phyloP scores from a whole-genome alignment of 1,284 basidiomycete genomes.

The Chondrostereum purpureum region DNA sequence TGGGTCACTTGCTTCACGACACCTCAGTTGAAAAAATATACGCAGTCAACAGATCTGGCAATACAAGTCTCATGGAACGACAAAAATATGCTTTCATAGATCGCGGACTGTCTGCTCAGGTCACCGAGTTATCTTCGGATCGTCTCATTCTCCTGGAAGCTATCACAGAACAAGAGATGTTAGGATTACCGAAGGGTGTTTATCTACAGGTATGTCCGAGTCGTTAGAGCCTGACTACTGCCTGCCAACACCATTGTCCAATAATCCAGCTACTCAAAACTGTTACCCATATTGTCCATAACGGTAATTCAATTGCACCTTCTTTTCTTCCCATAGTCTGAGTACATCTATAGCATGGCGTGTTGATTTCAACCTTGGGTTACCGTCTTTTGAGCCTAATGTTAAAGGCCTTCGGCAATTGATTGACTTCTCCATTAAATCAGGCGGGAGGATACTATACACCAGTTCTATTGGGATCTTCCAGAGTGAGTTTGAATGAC shows the following conservation, averaged over 20 bases:
- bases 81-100: slow-evolving; percentile 12
- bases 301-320: slow-evolving; percentile 23
- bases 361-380: slow-evolving; percentile 19
- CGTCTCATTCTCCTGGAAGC: slow-evolving; percentile 18
- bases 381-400: slow-evolving; percentile 25
- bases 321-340: slow-evolving; percentile 19
- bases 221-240: too few relatives aligned
- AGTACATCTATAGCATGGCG: slow-evolving; percentile 16
- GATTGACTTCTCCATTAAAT: slow-evolving; percentile 26
- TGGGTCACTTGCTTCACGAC: not conserved
- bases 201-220: slow-evolving; percentile 12
- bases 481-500: slow-evolving; percentile 14
- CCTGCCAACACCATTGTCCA: too few relatives aligned
- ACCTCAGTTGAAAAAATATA: not conserved
- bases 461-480: slow-evolving; percentile 22
- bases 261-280: slow-evolving; percentile 22
- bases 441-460: slow-evolving; percentile 18
- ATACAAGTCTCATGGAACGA: slow-evolving; percentile 9
- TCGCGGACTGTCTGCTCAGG: slow-evolving; percentile 12
- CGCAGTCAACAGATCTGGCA: not conserved
- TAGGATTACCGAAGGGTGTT: slow-evolving; percentile 11
- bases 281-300: slow-evolving; percentile 25
- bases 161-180: slow-evolving; percentile 5
- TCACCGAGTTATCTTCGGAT: slow-evolving; percentile 12
- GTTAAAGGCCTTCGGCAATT: slow-evolving; percentile 27